A percentile compares a stretch with the other conserved stretches of the same genome.
phyloP scores from a whole-genome alignment of 139 green algal genomes.

The Chlamydomonas sp. region DNA sequence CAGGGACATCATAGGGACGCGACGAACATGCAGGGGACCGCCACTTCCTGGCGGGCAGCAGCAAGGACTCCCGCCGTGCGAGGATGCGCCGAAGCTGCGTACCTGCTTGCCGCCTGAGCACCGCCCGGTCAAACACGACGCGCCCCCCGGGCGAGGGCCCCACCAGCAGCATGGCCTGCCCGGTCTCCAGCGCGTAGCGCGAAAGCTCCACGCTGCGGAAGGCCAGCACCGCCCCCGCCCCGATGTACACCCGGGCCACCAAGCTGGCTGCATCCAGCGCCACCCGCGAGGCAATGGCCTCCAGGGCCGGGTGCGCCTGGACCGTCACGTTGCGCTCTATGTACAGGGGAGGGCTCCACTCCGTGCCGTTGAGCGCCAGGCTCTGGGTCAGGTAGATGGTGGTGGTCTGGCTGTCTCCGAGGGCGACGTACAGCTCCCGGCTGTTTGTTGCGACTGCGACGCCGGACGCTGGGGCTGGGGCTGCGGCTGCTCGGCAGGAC shows the following conservation, averaged over 20 bases:
- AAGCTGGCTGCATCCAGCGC: not conserved
- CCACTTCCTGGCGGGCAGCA: no score
- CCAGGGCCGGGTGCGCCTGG: not conserved
- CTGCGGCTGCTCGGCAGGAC: no score
- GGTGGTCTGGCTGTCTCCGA: not conserved
- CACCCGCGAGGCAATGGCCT: not conserved
- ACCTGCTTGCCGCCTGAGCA: not conserved
- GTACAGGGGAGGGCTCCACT: not conserved
- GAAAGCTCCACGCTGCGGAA: conserved; percentile 6
- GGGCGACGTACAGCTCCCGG: conserved; percentile 3
- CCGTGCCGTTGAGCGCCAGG: not conserved
- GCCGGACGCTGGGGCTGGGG: no score
- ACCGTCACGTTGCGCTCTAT: conserved; percentile 3
- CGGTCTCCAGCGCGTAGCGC: not conserved
- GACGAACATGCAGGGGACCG: no score
- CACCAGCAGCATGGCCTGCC: conserved; percentile 2
- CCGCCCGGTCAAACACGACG: not conserved
- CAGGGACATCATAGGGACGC: no score
- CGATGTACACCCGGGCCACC: not conserved
- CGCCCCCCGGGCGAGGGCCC: not conserved
- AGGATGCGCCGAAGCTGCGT: no score
- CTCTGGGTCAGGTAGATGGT: not conserved
- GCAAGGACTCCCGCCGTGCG: no score
- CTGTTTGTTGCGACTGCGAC: not conserved
- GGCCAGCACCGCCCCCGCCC: not conserved